A percentile compares a stretch with the other conserved stretches of the same genome.
Evolutionary conservation across 768 basidiomycete species (phyloP).

Genomic region (Tulasnella sp.): DNA sequence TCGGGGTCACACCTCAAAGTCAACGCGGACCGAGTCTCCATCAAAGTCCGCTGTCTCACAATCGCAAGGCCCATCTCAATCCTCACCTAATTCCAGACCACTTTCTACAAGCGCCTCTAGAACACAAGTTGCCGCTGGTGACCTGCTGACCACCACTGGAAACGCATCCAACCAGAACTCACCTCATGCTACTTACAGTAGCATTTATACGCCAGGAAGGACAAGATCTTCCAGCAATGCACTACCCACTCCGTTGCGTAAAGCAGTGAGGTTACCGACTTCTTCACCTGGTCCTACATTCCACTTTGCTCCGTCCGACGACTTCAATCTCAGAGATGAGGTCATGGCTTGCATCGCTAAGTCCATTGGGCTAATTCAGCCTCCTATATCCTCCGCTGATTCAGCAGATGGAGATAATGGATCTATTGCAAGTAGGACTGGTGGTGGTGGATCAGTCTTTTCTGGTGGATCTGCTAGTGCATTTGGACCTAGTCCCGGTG

Average conservation of each 20-base stretch:
- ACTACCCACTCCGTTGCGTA: constrained; percentile 10
- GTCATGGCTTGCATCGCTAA: constrained; percentile 98
- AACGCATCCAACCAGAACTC: too few relatives aligned
- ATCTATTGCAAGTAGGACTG: not conserved
- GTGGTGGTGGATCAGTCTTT: not conserved
- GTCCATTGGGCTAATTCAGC: constrained; percentile 87
- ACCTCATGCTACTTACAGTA: too few relatives aligned
- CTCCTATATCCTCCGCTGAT: constrained; percentile 31
- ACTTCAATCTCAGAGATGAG: constrained; percentile 89
- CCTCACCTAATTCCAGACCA: not conserved
- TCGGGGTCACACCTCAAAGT: constrained; percentile 1
- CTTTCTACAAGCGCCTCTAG: constrained; percentile 28
- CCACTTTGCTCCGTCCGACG: constrained; percentile 34
- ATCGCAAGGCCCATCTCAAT: not conserved
- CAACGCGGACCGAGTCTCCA: not conserved
- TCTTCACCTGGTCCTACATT: constrained; percentile 21
- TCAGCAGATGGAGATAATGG: constrained; percentile 4
- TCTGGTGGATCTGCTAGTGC: constrained; percentile 1
- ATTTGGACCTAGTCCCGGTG: constrained; percentile 2
- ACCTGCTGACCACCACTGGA: constrained; percentile 49
- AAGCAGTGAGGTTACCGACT: constrained; percentile 12
- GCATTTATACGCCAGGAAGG: not conserved
- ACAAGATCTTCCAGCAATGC: not conserved
- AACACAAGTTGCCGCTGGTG: constrained; percentile 60
- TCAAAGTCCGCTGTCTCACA: not conserved